Conservation (phyloP, 176 grass and related monocot species). For the Alopecurus myosuroides region DNA sequence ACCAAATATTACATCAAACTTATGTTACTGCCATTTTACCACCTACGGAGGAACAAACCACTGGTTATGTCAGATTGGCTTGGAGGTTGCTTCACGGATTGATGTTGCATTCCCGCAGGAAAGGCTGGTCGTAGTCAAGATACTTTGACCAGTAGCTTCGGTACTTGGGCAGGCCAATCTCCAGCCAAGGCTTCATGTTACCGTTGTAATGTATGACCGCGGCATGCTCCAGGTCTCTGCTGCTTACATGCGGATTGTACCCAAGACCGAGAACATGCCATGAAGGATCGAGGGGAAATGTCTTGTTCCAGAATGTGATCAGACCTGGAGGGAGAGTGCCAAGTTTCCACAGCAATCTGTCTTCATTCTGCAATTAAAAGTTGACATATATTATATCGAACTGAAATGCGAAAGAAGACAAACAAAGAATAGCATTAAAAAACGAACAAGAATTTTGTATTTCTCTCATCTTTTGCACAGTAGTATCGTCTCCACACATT, state of each 20-base stretch:
- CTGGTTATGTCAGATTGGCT: not conserved
- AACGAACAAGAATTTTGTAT: not conserved
- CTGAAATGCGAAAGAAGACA: constrained; percentile 9
- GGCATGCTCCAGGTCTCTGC: constrained; percentile 47
- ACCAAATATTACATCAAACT: not conserved
- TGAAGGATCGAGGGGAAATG: constrained; percentile 40
- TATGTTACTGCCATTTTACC: not conserved
- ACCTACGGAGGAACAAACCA: not conserved
- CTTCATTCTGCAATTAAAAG: constrained; percentile 52
- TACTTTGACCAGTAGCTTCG: constrained; percentile 76
- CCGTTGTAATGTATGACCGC: constrained; percentile 87
- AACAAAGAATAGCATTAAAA: not conserved
- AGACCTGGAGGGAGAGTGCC: constrained; percentile 88
- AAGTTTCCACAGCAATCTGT: constrained; percentile 68
- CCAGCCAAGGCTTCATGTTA: constrained; percentile 90
- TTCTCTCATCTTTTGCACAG: not conserved
- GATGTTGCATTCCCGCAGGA: constrained; percentile 80
- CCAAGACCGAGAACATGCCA: constrained; percentile 84
- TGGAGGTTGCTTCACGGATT: constrained; percentile 45
- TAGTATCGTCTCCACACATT: not conserved
- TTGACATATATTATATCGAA: constrained; percentile 1
- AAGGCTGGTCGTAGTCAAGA: constrained; percentile 64
- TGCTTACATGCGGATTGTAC: constrained; percentile 70
- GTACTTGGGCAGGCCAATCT: constrained; percentile 70
- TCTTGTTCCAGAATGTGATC: constrained; percentile 80